Evolutionary conservation across 768 basidiomycete species (phyloP), one percentile per base, ranked within the genome.

Genomic region (Pisolithus marmoratus): DNA sequence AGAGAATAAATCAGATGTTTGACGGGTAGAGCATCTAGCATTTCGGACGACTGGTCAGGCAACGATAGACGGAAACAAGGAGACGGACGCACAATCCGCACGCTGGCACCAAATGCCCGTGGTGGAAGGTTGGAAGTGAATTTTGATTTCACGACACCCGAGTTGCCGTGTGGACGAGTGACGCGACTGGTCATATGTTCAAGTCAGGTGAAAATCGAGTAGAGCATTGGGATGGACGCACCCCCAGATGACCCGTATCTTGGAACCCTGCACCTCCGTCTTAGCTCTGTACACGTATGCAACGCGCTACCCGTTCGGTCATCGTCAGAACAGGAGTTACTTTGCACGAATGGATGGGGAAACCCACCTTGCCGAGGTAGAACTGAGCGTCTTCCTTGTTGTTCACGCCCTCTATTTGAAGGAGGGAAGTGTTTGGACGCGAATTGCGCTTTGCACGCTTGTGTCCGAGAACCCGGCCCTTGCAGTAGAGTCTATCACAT

Each of bases 181-280:
- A 95, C 84, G 63, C 93, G 91, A 65, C 92, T 91, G 48, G 9
- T 24, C 12, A 31, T 31, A n/a, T n/a, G n/a, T 34, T 34, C 38
- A 38, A n/a, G 2, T 19, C 40, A 41, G 19, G 37, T 41, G 23
- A 7, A 44, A 53, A 34, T 34, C 34, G 14, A 11, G 11, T 17
- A 46, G 48, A 55, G 38, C 51, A 40, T 19, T 20, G 14, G 44
- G 8, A 5, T 11, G 14, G 11, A 76, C 85, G 66, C 63, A 91
- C 90, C 94, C 96, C 94, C 94, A 98, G 78, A 98, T 97, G 57
- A 98, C 92, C 60, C 96, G 90, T 66, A 97, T 78, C 74, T 94
- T 94, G 61, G 92, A 90, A 54, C 96, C 96, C 71, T 86, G 85
- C 60, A 95, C 82, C 74, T 92, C 90, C 71, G 84, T 80, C 81